Percentiles rank a stretch among this genome's conserved stretches.
Conservation (phyloP, 2,329 filamentous ascomycete species). For the Colletotrichum tamarilloi region DNA sequence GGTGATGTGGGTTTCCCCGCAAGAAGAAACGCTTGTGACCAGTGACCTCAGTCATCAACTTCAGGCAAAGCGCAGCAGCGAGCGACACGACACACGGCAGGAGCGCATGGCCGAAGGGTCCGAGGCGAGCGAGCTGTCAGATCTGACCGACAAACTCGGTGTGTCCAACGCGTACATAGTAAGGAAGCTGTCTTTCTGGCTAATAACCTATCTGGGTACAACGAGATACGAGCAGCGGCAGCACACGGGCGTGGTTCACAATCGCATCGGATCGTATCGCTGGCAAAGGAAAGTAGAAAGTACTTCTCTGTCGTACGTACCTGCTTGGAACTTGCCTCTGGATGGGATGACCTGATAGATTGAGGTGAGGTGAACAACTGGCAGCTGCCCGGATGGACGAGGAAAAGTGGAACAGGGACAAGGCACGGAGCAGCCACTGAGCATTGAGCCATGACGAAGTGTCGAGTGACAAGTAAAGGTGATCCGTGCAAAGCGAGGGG, state of each 20-base stretch:
- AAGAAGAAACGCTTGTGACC: slow-evolving; percentile 21
- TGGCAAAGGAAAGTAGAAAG: neutral
- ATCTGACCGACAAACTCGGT: neutral
- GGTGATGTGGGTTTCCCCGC: slow-evolving; percentile 22
- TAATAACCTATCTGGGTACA: too few relatives aligned
- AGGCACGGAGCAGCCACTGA: slow-evolving; percentile 29
- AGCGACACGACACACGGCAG: neutral
- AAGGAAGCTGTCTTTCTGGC: too few relatives aligned
- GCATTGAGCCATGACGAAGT: slow-evolving; percentile 27
- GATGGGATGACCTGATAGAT: too few relatives aligned
- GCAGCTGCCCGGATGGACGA: neutral
- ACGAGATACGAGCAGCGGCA: neutral
- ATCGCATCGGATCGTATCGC: neutral
- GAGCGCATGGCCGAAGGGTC: neutral
- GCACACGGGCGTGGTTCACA: neutral
- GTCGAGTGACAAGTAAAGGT: slow-evolving; percentile 27
- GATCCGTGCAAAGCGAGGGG: too few relatives aligned
- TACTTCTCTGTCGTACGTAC: neutral
- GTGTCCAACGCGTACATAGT: too few relatives aligned
- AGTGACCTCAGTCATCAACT: slow-evolving; percentile 23
- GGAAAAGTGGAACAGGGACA: neutral
- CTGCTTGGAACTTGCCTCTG: neutral
- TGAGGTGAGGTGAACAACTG: neutral
- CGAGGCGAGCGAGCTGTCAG: neutral
- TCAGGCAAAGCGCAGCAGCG: neutral